Percentiles rank a stretch among this genome's conserved stretches.
phyloP scores from a whole-genome alignment of 1,139 yeast species.

The Ogataea hybrid region DNA sequence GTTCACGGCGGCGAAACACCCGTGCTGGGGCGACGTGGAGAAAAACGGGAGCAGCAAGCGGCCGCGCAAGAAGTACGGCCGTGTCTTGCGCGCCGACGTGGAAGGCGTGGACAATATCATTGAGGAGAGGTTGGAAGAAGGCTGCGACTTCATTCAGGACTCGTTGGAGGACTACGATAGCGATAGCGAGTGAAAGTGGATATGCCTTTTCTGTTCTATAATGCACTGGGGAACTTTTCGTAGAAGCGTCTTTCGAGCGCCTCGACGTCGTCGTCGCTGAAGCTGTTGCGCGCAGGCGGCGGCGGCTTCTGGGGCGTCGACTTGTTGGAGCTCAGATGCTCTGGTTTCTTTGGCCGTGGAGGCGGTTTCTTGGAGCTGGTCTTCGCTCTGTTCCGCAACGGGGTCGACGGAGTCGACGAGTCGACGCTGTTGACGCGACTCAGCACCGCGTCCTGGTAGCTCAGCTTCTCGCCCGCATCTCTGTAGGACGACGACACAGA shows the following conservation, averaged over 20 bases:
- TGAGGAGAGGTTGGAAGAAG: constrained; percentile 82
- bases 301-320: constrained; percentile 18
- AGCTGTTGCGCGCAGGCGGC: neutral
- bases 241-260: constrained; percentile 54
- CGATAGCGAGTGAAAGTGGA: constrained; percentile 28
- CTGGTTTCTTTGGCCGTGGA: constrained; percentile 63
- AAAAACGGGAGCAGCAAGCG: constrained; percentile 41
- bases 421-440: constrained; percentile 11
- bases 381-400: constrained; percentile 24
- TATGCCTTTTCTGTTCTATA: constrained; percentile 27
- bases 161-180: constrained; percentile 56
- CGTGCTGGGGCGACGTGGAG: constrained; percentile 65
- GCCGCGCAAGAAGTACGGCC: constrained; percentile 88
- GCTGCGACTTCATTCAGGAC: constrained; percentile 78
- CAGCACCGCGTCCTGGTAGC: constrained; percentile 9
- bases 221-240: constrained; percentile 54
- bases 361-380: constrained; percentile 33
- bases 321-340: constrained; percentile 43
- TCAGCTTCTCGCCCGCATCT: constrained; percentile 6
- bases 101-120: constrained; percentile 78
- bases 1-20: constrained; percentile 70
- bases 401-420: constrained; percentile 14
- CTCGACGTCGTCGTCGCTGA: constrained; percentile 49
- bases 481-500: constrained; percentile 19
- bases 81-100: constrained; percentile 70